Conservation (phyloP, 768 basidiomycete species). For the Dacryopinax spathularia region DNA sequence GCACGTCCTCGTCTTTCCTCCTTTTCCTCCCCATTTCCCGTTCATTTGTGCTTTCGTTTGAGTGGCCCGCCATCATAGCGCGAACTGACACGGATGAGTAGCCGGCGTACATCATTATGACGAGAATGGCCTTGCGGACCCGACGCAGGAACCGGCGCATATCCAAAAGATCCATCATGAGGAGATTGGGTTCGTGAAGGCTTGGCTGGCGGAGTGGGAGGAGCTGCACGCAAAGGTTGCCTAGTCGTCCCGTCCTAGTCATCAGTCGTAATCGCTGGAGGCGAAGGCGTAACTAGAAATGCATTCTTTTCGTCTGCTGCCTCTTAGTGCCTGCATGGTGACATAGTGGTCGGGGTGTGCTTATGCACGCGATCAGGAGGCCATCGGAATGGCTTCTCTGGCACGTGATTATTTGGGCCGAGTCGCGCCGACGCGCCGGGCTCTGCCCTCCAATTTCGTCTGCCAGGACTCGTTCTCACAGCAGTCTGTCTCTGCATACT, state of each 20-base stretch:
- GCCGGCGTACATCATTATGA: conserved; percentile 58
- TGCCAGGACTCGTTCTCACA: too few species aligned
- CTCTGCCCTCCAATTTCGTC: too few species aligned
- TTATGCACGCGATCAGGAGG: too few species aligned
- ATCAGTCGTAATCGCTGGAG: neutral
- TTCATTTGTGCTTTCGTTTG: neutral
- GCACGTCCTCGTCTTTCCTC: neutral
- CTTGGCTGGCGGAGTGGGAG: conserved; percentile 48
- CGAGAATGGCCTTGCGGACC: conserved; percentile 56
- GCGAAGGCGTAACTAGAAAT: too few species aligned
- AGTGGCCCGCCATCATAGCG: neutral
- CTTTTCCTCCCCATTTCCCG: neutral
- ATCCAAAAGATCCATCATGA: conserved; percentile 70
- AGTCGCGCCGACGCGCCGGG: too few species aligned
- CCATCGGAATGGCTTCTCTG: too few species aligned
- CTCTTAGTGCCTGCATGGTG: too few species aligned
- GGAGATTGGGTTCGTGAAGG: conserved; percentile 61
- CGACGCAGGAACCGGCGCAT: conserved; percentile 51
- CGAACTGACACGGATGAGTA: conserved; percentile 16
- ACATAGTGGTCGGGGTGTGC: too few species aligned
- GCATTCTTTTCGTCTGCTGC: too few species aligned
- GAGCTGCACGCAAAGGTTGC: conserved; percentile 12
- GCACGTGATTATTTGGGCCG: too few species aligned
- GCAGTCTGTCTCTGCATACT: too few species aligned
- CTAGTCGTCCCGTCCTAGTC: conserved; percentile 3